A percentile compares a stretch with the other conserved stretches of the same genome.
phyloP scores from a whole-genome alignment of 345 rosid species.

The Psidium guajava region DNA sequence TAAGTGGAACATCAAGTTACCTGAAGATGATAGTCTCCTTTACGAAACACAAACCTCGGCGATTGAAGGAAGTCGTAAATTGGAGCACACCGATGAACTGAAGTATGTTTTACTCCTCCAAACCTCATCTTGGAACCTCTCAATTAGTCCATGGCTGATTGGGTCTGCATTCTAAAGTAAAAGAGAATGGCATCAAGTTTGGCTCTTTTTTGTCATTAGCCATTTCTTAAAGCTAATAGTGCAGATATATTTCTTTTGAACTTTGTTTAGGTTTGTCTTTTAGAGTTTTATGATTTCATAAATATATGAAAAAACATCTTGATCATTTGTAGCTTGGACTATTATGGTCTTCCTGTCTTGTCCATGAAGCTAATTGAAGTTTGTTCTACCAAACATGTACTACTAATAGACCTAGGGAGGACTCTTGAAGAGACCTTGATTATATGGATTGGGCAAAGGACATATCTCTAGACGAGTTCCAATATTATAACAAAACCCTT shows the following conservation, averaged over 20 bases:
- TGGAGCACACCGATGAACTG: slow-evolving; percentile 60
- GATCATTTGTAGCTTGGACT: background rate
- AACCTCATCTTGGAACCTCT: background rate
- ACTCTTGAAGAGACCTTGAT: background rate
- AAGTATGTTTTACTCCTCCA: slow-evolving; percentile 19
- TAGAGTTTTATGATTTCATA: background rate
- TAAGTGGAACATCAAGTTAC: slow-evolving; percentile 47
- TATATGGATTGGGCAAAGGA: background rate
- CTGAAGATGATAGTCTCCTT: slow-evolving; percentile 48
- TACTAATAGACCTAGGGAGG: background rate
- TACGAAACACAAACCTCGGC: slow-evolving; percentile 62
- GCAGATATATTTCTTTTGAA: background rate
- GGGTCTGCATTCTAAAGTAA: background rate
- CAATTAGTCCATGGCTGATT: background rate
- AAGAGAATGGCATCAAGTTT: background rate
- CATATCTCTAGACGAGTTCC: background rate
- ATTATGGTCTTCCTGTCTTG: background rate
- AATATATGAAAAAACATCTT: background rate
- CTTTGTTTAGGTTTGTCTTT: background rate
- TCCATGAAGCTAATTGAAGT: background rate
- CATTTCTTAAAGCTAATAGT: background rate
- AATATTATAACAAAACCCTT: background rate
- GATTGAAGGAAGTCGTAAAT: slow-evolving; percentile 68
- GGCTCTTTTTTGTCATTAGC: background rate
- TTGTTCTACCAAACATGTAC: background rate